Conservation (phyloP, 2,329 filamentous ascomycete genomes). For the Leptosphaerulina australis region DNA sequence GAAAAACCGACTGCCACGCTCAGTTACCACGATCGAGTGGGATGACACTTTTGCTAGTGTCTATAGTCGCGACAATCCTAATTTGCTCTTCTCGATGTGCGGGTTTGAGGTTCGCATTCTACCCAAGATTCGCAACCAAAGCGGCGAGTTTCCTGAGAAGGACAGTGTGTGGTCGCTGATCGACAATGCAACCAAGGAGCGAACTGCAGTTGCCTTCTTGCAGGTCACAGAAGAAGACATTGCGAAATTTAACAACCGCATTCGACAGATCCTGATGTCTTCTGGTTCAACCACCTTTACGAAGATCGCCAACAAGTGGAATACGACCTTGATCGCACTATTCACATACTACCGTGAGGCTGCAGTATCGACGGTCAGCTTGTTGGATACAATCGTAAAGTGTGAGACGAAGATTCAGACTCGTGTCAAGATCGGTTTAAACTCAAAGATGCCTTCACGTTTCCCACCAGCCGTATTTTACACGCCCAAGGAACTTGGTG, state of each 20-base stretch:
- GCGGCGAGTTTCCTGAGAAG: conserved; percentile 96
- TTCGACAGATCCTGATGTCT: conserved; percentile 98
- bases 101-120: conserved; percentile 97
- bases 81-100: conserved; percentile 95
- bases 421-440: conserved; percentile 95
- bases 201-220: conserved; percentile 95
- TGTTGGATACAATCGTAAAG: conserved; percentile 97
- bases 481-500: conserved; percentile 95
- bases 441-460: conserved; percentile 99
- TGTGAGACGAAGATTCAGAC: conserved; percentile 99
- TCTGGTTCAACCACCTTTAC: conserved; percentile 99
- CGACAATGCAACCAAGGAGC: conserved; percentile 94
- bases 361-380: conserved; percentile 89
- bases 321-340: conserved; percentile 92
- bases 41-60: conserved; percentile 98
- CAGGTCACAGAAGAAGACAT: conserved; percentile 98
- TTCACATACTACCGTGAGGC: conserved; percentile 99
- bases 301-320: conserved; percentile 99
- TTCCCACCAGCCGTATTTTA: conserved; percentile 99
- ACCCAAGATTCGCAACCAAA: conserved; percentile 92
- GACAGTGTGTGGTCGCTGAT: conserved; percentile 98
- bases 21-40: conserved; percentile 97
- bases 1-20: conserved; percentile 93
- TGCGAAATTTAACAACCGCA: conserved; percentile 98
- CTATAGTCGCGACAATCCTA: conserved; percentile 97